Percentiles rank a stretch among this genome's conserved stretches.
phyloP scores from a whole-genome alignment of 116 monocot genomes.

The Cymodocea nodosa region DNA sequence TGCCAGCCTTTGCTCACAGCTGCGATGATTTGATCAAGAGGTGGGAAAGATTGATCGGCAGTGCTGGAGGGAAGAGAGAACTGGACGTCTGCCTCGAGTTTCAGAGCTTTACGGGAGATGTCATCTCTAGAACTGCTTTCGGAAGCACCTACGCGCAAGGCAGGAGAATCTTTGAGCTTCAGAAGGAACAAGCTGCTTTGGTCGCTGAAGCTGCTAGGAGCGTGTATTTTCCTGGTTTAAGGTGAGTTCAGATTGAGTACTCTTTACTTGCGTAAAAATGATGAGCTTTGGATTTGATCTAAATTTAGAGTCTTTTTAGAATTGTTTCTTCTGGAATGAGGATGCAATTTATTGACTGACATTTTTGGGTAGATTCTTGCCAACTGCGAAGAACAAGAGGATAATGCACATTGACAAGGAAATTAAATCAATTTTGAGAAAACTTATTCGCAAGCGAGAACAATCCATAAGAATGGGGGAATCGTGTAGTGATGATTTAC shows the following conservation, averaged over 20 bases:
- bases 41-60: constrained; percentile 14
- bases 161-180: constrained; percentile 28
- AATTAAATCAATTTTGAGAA: constrained; percentile 13
- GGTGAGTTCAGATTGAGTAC: too few relatives aligned
- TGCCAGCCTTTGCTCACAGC: constrained; percentile 1
- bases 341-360: background rate
- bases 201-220: too few relatives aligned
- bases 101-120: constrained; percentile 38
- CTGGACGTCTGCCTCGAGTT: constrained; percentile 44
- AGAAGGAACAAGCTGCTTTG: constrained; percentile 2
- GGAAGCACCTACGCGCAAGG: constrained; percentile 56
- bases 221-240: too few relatives aligned
- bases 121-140: constrained; percentile 55
- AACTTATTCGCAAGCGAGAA: constrained; percentile 11
- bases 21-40: constrained; percentile 14
- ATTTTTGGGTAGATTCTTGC: constrained; percentile 24
- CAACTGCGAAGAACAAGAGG: constrained; percentile 34
- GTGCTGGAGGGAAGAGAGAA: constrained; percentile 15
- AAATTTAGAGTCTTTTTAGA: too few relatives aligned
- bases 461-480: constrained; percentile 10
- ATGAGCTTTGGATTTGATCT: too few relatives aligned
- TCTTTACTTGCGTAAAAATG: too few relatives aligned
- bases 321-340: too few relatives aligned
- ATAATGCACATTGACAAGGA: constrained; percentile 16
- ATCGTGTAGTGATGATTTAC: constrained; percentile 10